A percentile compares a stretch with the other conserved stretches of the same genome.
Evolutionary conservation across 306 rosid genomes (phyloP).

Genomic region (Crataegus laevigata): DNA sequence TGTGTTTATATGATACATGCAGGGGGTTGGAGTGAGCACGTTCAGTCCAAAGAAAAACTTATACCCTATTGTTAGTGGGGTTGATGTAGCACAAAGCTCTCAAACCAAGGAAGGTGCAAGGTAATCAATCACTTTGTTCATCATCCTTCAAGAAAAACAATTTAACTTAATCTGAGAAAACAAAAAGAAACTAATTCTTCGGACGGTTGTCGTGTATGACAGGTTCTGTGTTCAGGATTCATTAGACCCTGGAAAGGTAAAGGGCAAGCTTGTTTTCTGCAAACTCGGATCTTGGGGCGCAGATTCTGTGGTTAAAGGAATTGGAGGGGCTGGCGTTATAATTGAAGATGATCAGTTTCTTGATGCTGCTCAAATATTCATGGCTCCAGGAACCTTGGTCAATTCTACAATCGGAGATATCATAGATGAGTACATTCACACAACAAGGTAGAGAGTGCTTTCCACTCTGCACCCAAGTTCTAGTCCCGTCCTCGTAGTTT

Average conservation of each 20-base stretch:
- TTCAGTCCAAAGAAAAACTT: conserved; percentile 42
- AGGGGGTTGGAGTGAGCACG: conserved; percentile 64
- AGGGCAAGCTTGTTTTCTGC: conserved; percentile 64
- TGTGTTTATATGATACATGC: conserved; percentile 1
- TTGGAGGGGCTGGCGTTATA: conserved; percentile 68
- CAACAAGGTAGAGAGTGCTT: conserved; percentile 39
- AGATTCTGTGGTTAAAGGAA: conserved; percentile 51
- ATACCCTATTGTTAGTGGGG: conserved; percentile 59
- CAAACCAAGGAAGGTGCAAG: conserved; percentile 42
- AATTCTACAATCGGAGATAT: conserved; percentile 32
- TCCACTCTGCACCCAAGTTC: too few relatives aligned
- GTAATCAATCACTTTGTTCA: conserved; percentile 16
- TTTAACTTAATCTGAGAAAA: neutral
- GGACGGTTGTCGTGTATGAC: neutral
- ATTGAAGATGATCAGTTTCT: conserved; percentile 35
- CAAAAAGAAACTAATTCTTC: neutral
- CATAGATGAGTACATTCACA: conserved; percentile 41
- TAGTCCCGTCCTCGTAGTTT: too few relatives aligned
- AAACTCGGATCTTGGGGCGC: conserved; percentile 31
- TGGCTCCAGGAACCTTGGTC: conserved; percentile 68
- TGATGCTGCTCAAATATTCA: conserved; percentile 58
- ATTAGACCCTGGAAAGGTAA: conserved; percentile 54
- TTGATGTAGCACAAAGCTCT: conserved; percentile 43
- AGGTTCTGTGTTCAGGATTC: conserved; percentile 31
- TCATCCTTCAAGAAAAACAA: neutral